Base-by-base conservation (phyloP, 768 basidiomycete species). In the Mycena venus region DNA sequence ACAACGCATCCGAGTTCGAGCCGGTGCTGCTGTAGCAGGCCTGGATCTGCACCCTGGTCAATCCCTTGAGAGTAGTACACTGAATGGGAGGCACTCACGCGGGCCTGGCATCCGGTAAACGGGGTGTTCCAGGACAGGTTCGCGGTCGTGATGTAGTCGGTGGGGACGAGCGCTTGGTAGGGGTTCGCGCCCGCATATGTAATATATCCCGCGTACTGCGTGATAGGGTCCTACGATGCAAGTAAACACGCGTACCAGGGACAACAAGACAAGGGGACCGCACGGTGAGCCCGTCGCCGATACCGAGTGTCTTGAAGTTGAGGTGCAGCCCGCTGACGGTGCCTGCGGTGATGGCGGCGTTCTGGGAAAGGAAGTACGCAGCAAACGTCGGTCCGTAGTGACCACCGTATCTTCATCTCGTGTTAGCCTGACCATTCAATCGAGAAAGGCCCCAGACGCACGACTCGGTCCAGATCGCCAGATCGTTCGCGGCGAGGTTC, bases 371-470 rank as follows among this genome's bases (percentile, higher is more conserved):
- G 85, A 93, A 90, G 74, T 91, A 87, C 77, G 90, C 88, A 68
- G 92, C 92, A 75, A 94, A 93, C 47, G 88, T 86, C 0, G 93
- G 93, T 4, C 90, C 93, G 79, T 92, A 93, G 77, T 94, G 93
- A 2, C 93, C 92, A 38, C 93, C 93, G 75, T 92, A 93, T 42
- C 91, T 92, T 38, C 36, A 38, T 38, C 36, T 38, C 2, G 36
- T 38, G 6, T 38, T 38, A 38, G 36, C 15, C 36, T 38, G 36
- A 38, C 36, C 36, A 92, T 80, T 92, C 91, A 0, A n/a, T n/a
- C n/a, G n/a, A n/a, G n/a, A n/a, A n/a, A n/a, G n/a, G n/a, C n/a
- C n/a, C n/a, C n/a, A n/a, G n/a, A n/a, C n/a, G n/a, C n/a, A n/a
- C n/a, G n/a, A n/a, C n/a, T n/a, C n/a, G n/a, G 91, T 91, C 92